Base-by-base conservation (phyloP, 805 yeast species). In the Hanseniaspora osmophila region DNA sequence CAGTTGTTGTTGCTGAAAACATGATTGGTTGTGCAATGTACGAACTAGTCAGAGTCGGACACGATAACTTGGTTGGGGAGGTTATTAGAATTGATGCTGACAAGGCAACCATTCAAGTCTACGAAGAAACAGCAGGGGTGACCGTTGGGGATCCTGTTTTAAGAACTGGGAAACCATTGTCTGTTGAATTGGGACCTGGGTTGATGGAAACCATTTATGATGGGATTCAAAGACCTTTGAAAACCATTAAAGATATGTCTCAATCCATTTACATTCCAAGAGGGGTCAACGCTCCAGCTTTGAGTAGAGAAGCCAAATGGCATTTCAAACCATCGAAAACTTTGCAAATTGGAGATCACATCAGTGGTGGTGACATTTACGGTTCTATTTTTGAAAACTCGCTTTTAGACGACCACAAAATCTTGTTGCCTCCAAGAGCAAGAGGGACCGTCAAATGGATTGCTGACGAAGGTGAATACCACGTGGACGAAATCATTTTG, bases 11-110 rank as follows among this genome's bases (percentile, higher is more conserved):
- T 42, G 98, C 98, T 43, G 97, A 92, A 68, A 83, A 92, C 71
- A 87, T 92, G 97, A 84, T 88, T 68, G 99, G 99, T 52, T 86
- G 96, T 77, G 96, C 97, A 58, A 92, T 92, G 99, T 90, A 92
- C 75, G 99, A 92, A 65, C 75, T 92, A 67, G 99, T 90, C 60
- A 87, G 81, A 65, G 98, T 92, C 53, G 97, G 99, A 56, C 97
- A 92, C 66, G 95, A 85, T 57, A 85, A 76, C 65, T 76, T 92
- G 63, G 97, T 92, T 42, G 99, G 99, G 64, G 99, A 92, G 69
- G 96, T 92, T 53, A 92, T 92, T 66, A 81, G 98, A 73, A 90
- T 92, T 54, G 92, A 80, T 60, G 94, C 79, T 52, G 98, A 92
- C 64, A 90, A 88, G 68, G 96, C 96, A 48, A 92, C 98, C 42